Conservation (phyloP, 768 basidiomycete species). For the Leccinum broughii region DNA sequence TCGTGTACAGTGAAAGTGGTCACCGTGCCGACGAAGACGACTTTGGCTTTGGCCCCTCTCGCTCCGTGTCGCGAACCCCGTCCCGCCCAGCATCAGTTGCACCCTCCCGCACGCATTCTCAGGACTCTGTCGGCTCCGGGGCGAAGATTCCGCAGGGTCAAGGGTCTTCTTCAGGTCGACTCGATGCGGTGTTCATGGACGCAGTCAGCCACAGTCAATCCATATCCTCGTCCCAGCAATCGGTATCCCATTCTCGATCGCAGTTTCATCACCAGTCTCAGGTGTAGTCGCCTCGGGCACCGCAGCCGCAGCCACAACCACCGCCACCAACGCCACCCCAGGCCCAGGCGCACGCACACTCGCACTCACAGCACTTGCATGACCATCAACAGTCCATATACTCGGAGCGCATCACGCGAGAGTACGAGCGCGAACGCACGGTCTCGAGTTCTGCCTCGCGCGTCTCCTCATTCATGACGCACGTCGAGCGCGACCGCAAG, state of each 20-base stretch:
- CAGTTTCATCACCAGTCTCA: too few relatives aligned
- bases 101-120: constrained; percentile 56
- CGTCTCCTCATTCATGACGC: constrained; percentile 21
- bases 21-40: constrained; percentile 75
- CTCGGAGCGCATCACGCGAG: too few relatives aligned
- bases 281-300: too few relatives aligned
- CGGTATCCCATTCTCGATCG: too few relatives aligned
- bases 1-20: constrained; percentile 81
- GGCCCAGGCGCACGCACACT: too few relatives aligned
- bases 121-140: constrained; percentile 37
- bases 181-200: constrained; percentile 13
- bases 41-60: constrained; percentile 26
- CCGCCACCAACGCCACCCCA: too few relatives aligned
- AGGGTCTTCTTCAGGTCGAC: too few relatives aligned
- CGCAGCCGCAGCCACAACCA: neutral
- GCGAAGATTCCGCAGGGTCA: constrained; percentile 31
- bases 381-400: too few relatives aligned
- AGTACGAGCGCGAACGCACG: too few relatives aligned
- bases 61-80: constrained; percentile 35
- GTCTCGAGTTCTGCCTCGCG: constrained; percentile 13
- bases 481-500: constrained; percentile 30
- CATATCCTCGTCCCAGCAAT: too few relatives aligned
- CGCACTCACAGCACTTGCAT: too few relatives aligned
- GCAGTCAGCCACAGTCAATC: too few relatives aligned
- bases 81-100: constrained; percentile 48